phyloP scores from a whole-genome alignment of 176 grass and related monocot genomes.

The Aegilops bicornis region DNA sequence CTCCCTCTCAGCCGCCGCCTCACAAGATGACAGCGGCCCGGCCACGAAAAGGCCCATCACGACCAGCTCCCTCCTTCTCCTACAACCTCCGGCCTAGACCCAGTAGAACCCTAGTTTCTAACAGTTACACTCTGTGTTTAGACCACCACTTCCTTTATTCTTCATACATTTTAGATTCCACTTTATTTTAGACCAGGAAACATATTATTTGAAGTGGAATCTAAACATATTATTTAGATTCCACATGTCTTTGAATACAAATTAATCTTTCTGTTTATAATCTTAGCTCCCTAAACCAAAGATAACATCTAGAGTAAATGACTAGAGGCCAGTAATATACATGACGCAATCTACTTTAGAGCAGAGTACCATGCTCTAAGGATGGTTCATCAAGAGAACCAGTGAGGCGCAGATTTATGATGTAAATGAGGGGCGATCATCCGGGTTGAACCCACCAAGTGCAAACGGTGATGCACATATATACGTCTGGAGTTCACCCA shows the following conservation, averaged over 20 bases:
- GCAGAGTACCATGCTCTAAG: neutral
- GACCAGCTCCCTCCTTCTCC: no score
- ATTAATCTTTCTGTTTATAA: neutral
- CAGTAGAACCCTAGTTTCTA: no score
- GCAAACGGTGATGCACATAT: neutral
- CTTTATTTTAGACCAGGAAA: no score
- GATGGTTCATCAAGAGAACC: neutral
- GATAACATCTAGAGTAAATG: neutral
- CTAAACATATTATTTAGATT: neutral
- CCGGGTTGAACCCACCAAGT: neutral
- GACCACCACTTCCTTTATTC: neutral
- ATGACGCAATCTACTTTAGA: neutral
- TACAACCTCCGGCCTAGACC: no score
- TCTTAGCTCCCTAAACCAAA: neutral
- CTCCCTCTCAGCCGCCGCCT: no score
- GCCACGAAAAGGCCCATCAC: no score
- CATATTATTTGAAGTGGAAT: no score
- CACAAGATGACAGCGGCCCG: no score
- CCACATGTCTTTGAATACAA: neutral
- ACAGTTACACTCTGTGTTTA: neutral
- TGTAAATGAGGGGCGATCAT: neutral
- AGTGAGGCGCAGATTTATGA: slow-evolving; percentile 12
- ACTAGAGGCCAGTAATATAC: neutral
- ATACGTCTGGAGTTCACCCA: neutral
- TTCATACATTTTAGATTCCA: no score